Base-by-base conservation (phyloP, 768 basidiomycete species). In the Calvatia gigantea region DNA sequence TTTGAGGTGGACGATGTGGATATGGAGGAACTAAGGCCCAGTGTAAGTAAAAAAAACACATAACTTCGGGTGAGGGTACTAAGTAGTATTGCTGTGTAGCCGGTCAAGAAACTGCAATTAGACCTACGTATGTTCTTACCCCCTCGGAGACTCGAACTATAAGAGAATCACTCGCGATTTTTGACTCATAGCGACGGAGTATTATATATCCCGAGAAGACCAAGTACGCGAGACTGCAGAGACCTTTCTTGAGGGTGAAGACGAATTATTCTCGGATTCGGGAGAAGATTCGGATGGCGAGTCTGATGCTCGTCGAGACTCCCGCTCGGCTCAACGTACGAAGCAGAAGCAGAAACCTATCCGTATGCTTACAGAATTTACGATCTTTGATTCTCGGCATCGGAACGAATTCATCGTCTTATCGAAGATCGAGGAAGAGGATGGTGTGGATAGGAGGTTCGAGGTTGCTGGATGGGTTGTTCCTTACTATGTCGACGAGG, bases 391-490 rank as follows among this genome's bases (percentile, higher is more conserved):
- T 51, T 72, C 80, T 0, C 68, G 64, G 3, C 73, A 76, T 25
- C 60, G 66, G 9, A 73, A 76, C 15, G 72, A 76, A 39, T 65
- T 86, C 60, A 69, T 85, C 0, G 72, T 79, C 2, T 73, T 86
- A 5, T 71, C 71, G 28, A 64, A 68, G 1, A 70, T 86, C 41
- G 81, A 80, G 29, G 64, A 70, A 31, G 72, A 75, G 4, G 74
- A 76, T 32, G 73, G 66, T 2, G 61, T 67, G 12, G 71, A 72
- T 54, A 69, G 73, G 6, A 61, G 71, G 15, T 73, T 85, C 42
- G 78, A 80, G 56, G 87, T 77, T 4, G 82, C 78, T 0, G 89
- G 89, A 1, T 60, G 67, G n/a, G 80, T 81, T 1, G 61, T 65
- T 9, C 72, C 84, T 0, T 70, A 71, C 31, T 77, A 75, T 23